Base-by-base conservation (phyloP, 306 rosid genomes). In the Herpetospermum pedunculosum region DNA sequence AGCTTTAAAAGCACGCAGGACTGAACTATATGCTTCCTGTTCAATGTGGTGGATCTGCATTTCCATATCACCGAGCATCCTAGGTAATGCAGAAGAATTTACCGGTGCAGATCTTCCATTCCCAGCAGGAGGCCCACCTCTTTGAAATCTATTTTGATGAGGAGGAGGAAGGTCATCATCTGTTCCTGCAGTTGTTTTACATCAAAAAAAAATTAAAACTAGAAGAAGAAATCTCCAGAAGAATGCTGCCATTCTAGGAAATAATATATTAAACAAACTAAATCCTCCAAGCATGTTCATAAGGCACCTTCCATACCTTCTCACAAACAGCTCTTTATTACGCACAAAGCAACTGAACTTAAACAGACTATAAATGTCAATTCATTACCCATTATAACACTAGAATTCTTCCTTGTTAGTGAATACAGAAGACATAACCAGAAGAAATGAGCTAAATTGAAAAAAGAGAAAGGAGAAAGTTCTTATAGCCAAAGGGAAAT, bases 1-100 rank as follows among this genome's bases (percentile, higher is more conserved):
- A 60, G 99, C 99, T 86, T 91, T 89, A 79, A 95, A 95, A 52
- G 99, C 99, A 65, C 97, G 91, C 73, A 95, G 86, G 73, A 95
- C 96, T 29, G 97, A 89, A 74, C 92, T 84, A 76, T 95, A 95
- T 46, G 99, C 99, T 73, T 95, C 99, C 76, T 92, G 92, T 77
- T 95, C 99, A 34, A 95, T 91, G 80, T 80, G 86, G 75, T 95
- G 99, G 81, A 95, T 95, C 86, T 95, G 92, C 48, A 83, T 85
- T 87, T 95, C 99, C 99, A 91, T 86, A 84, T 92, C 85, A 15
- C 78, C 72, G 34, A 78, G 80, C 80, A 79, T 80, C 80, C 85
- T 84, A 70, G 84, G 78, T 62, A 77, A 85, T 26, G 88, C 41
- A 47, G 80, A 34, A 46, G 90, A 83, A 78, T 70, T 86, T 77